Evolutionary conservation across 164 flowering plant genomes (phyloP).

Genomic region (Vitis rotundifolia): DNA sequence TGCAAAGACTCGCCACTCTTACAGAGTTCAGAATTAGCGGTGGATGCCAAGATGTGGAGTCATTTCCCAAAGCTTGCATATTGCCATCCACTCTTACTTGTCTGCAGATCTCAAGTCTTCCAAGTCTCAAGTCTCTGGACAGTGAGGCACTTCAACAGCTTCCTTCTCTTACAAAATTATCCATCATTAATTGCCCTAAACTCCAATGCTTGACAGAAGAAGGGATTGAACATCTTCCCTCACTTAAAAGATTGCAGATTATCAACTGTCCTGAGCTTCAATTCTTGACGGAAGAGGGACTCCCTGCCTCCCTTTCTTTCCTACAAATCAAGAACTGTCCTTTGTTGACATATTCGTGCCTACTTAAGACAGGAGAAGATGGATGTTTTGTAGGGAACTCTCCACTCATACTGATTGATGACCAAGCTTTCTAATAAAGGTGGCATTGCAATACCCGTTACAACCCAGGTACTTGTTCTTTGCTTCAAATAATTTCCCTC

Average conservation of each 20-base stretch:
- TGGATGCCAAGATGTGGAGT: not conserved
- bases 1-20: not conserved
- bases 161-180: too few relatives aligned
- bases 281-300: not conserved
- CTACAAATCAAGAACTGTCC: not conserved
- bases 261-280: not conserved
- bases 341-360: not conserved
- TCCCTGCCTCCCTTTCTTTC: not conserved
- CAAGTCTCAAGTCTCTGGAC: not conserved
- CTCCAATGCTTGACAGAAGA: not conserved
- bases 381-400: too few relatives aligned
- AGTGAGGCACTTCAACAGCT: not conserved
- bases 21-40: not conserved
- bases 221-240: not conserved
- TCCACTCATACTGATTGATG: too few relatives aligned
- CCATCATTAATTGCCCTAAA: too few relatives aligned
- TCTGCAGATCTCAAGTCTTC: not conserved
- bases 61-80: not conserved
- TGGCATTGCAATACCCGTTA: too few relatives aligned
- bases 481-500: too few relatives aligned
- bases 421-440: too few relatives aligned
- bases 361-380: too few relatives aligned
- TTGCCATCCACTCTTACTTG: not conserved
- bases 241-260: not conserved
- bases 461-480: too few relatives aligned